Conservation (phyloP, 148 eudicot species). For the Rhododendron molle region DNA sequence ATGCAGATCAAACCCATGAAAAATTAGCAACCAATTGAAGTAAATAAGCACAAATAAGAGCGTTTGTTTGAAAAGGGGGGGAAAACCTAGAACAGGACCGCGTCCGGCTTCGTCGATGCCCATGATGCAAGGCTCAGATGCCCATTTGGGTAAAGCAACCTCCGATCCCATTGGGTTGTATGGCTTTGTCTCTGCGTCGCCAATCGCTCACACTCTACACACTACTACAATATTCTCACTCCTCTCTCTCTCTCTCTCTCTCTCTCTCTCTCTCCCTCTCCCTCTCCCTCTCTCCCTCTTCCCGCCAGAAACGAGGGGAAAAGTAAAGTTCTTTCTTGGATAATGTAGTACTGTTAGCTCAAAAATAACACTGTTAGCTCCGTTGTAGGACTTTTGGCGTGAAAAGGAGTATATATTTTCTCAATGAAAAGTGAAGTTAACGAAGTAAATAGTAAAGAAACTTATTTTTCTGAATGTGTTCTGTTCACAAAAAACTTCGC, state of each 20-base stretch:
- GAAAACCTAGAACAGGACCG: slow-evolving; percentile 89
- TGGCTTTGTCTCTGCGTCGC: neutral
- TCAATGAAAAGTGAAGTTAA: no score
- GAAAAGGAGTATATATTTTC: no score
- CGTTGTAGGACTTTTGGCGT: no score
- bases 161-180: slow-evolving; percentile 37
- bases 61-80: slow-evolving; percentile 4
- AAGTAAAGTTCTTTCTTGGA: no score
- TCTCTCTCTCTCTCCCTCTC: neutral
- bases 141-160: slow-evolving; percentile 54
- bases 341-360: no score
- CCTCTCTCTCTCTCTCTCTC: neutral
- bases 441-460: no score
- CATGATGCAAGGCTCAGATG: slow-evolving; percentile 78
- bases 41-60: neutral
- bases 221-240: neutral
- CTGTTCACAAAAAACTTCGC: no score
- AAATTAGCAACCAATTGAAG: neutral
- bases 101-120: slow-evolving; percentile 99
- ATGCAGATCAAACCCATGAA: neutral
- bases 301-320: slow-evolving; percentile 14
- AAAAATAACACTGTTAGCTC: no score
- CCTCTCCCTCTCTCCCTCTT: neutral
- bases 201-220: neutral
- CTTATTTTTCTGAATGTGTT: no score